Evolutionary conservation across 2,329 filamentous ascomycete genomes (phyloP), one percentile per base, ranked within the genome.

Genomic region (Ampelomyces quisqualis): DNA sequence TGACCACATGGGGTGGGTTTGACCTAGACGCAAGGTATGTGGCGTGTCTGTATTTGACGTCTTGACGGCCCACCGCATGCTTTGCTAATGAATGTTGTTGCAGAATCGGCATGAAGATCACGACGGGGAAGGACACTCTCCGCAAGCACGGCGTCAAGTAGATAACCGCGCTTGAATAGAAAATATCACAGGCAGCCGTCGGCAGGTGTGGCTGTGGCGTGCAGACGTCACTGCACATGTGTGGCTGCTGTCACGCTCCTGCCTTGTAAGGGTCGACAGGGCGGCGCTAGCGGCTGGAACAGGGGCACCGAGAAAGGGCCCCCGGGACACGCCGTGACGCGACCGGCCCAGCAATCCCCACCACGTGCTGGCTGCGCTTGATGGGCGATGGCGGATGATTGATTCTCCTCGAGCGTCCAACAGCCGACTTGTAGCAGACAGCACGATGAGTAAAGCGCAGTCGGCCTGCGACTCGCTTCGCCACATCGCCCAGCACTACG

Each of bases 401-500:
- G 22, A 24, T 24, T 24, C n/a, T n/a, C n/a, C n/a, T n/a, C n/a
- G n/a, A n/a, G n/a, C n/a, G n/a, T n/a, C n/a, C n/a, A n/a, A n/a
- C n/a, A n/a, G n/a, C n/a, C n/a, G n/a, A n/a, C n/a, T n/a, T n/a
- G n/a, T n/a, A n/a, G 8, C 35, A 50, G 47, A 19, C 26, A 40
- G 34, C 51, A 55, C 28, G 35, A 60, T 60, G 57, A 58, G 52
- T 30, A 57, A 58, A 46, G 30, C 55, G 34, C 53, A 51, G 14
- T 58, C 57, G 14, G 55, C 60, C 9, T 61, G 60, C 49, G 63
- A 67, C 29, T 59, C 63, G 36, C 56, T 70, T 24, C 60, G 70
- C 49, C 74, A 79, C 71, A 86, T 97, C 43, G 80, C 88, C 39
- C 77, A 91, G 48, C 79, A 78, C 55, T 96, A 95, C 76, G 84